Evolutionary conservation across 192 early-diverging fungal genomes (phyloP).

Genomic region (Podila epicladia): DNA sequence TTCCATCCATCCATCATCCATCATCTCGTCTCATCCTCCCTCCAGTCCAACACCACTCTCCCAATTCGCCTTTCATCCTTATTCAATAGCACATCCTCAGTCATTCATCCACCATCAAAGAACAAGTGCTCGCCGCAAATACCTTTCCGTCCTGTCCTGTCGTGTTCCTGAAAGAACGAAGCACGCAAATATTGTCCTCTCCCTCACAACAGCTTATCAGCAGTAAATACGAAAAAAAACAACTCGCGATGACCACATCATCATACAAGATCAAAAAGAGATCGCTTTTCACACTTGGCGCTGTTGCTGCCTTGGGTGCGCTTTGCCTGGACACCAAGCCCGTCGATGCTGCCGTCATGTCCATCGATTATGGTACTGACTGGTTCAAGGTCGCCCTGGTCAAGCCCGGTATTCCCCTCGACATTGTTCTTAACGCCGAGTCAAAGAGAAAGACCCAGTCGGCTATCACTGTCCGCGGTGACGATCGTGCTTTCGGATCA

Average conservation of each 20-base stretch:
- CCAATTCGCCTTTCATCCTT: neutral
- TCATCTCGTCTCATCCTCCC: neutral
- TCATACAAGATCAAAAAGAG: constrained; percentile 40
- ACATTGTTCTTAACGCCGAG: constrained; percentile 96
- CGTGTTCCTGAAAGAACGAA: neutral
- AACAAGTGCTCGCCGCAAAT: neutral
- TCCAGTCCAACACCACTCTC: neutral
- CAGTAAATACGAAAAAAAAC: neutral
- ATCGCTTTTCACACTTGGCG: constrained; percentile 38
- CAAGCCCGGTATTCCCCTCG: constrained; percentile 88
- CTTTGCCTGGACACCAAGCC: constrained; percentile 34
- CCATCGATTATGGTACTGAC: constrained; percentile 97
- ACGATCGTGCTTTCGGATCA: constrained; percentile 88
- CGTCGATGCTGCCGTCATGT: constrained; percentile 81
- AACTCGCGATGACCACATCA: constrained; percentile 6
- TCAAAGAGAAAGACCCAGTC: constrained; percentile 95
- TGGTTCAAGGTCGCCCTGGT: constrained; percentile 98
- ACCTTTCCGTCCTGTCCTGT: no score
- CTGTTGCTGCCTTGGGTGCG: constrained; percentile 43
- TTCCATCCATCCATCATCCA: neutral
- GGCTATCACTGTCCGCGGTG: constrained; percentile 80
- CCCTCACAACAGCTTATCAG: no score
- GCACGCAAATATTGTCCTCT: neutral
- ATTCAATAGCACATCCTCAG: neutral
- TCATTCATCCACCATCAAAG: neutral